Base-by-base conservation (phyloP, 257 asterid species). In the Fraxinus pennsylvanica region DNA sequence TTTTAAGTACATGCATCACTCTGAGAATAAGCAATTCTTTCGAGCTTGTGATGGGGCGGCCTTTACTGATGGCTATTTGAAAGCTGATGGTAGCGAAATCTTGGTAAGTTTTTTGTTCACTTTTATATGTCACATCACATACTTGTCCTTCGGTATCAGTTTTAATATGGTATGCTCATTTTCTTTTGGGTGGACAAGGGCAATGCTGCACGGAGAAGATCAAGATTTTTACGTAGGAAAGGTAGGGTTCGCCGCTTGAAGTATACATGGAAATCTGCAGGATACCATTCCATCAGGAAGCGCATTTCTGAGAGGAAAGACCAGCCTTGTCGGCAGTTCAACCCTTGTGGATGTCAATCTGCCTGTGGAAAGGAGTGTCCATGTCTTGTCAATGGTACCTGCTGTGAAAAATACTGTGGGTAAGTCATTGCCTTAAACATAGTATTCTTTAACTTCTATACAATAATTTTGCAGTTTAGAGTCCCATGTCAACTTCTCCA, bases 371-470 rank as follows among this genome's bases (percentile, higher is more conserved):
- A 93, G 82, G 93, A 94, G 59, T 96, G 99, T 63, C 91, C 91
- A 1, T 96, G 99, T 81, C 89, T 88, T 80, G 86, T 91, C 59
- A 93, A 90, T 78, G 97, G 95, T 27, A 96, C 99, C 80, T 83
- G 91, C 81, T 96, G 99, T 82, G 99, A 96, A 81, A 96, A 96
- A 75, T 96, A 93, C 78, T 96, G 99, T 52, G 99, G 99, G 99
- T 96, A 71, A 92, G 97, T 72, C 65, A 8, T 22, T 80, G 52
- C 21, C 32, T 9, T 2, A 71, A 13, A 2, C 32, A 27, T 30
- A 43, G 65, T 30, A 41, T 76, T 17, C 63, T 70, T 66, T 9
- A 19, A 73, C 68, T 50, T 79, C 7, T 41, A 41, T 10, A 71
- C 71, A 3, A 30, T 43, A 52, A 57, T 63, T 59, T 32, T 65